phyloP scores from a whole-genome alignment of 805 yeast genomes.

The Lipomyces kockii region DNA sequence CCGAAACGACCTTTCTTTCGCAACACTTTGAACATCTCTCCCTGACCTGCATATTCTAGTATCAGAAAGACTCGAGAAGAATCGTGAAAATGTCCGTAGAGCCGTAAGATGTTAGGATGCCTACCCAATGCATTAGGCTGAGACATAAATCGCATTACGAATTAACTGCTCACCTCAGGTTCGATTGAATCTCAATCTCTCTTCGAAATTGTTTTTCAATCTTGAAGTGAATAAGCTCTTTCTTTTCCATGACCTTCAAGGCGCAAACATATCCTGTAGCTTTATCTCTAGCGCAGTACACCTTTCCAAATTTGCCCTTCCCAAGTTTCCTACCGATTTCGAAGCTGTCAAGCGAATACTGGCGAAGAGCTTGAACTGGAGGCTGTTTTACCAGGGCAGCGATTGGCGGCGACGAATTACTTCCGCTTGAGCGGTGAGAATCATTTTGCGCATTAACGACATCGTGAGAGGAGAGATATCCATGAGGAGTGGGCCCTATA shows the following conservation, averaged over 20 bases:
- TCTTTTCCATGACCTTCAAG: slow-evolving; percentile 85
- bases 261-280: slow-evolving; percentile 82
- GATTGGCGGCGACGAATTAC: slow-evolving; percentile 14
- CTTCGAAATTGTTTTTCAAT: slow-evolving; percentile 85
- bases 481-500: slow-evolving; percentile 18
- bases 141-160: not conserved
- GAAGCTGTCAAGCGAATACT: slow-evolving; percentile 63
- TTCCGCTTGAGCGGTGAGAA: slow-evolving; percentile 1
- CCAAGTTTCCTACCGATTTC: slow-evolving; percentile 88
- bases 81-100: slow-evolving; percentile 87
- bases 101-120: slow-evolving; percentile 78
- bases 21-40: slow-evolving; percentile 80
- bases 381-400: slow-evolving; percentile 18
- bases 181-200: slow-evolving; percentile 89
- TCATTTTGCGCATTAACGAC: slow-evolving; percentile 18
- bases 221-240: slow-evolving; percentile 72
- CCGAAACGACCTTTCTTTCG: slow-evolving; percentile 70
- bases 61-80: slow-evolving; percentile 77
- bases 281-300: slow-evolving; percentile 83
- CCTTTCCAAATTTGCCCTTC: slow-evolving; percentile 91
- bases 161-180: slow-evolving; percentile 47
- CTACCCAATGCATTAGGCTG: slow-evolving; percentile 35
- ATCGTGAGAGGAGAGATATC: slow-evolving; percentile 30
- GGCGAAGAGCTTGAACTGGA: slow-evolving; percentile 26
- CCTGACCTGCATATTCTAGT: slow-evolving; percentile 81